Evolutionary conservation across 2,329 filamentous ascomycete genomes (phyloP), one percentile per base, ranked within the genome.

Genomic region (Acrocalymma vagum): DNA sequence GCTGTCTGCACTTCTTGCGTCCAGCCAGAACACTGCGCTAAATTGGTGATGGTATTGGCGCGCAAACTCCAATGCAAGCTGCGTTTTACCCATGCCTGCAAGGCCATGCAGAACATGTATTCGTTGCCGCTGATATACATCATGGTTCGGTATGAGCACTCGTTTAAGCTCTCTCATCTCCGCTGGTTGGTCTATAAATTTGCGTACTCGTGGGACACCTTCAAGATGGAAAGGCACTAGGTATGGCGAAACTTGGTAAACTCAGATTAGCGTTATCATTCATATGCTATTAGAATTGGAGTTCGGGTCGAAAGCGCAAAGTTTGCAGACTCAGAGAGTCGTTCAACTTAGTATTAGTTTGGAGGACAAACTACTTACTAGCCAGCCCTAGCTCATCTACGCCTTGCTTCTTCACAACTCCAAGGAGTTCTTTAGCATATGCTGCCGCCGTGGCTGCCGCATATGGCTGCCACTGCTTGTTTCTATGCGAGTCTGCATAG

Each of bases 61-160:
- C n/a, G 49, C 52, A 29, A 58, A 62, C 42, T 60, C 52, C 3
- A 56, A 49, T 10, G 51, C 51, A 2, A 62, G 40, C 40, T 62
- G 54, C 20, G 56, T 60, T 42, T 62, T 62, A 35, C 56, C 56
- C 24, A 63, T 58, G 7, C 57, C 59, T 23, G 57, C 55, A 9
- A 60, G 51, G 5, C 57, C 51, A 24, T 36, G 45, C 15, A 62
- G 33, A 1, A 56, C 34, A n/a, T 46, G 28, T 15, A 42, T 47
- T 33, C 26, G 51, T 36, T 54, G 51, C 13, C 48, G 52, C 1
- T 32, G 17, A 17, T 23, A 45, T 32, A 40, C 35, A 20, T 31
- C 6, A 11, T 27, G 41, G 22, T 23, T 26, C 4, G 41, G 46
- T 21, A 56, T 32, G 22, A 56, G 45, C 16, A 38, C 48, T 14